These are phyloP conservation scores for Phlebopus sp. DNA, from an alignment of 1,284 basidiomycete species.

Conservation along the genomic window DNA sequence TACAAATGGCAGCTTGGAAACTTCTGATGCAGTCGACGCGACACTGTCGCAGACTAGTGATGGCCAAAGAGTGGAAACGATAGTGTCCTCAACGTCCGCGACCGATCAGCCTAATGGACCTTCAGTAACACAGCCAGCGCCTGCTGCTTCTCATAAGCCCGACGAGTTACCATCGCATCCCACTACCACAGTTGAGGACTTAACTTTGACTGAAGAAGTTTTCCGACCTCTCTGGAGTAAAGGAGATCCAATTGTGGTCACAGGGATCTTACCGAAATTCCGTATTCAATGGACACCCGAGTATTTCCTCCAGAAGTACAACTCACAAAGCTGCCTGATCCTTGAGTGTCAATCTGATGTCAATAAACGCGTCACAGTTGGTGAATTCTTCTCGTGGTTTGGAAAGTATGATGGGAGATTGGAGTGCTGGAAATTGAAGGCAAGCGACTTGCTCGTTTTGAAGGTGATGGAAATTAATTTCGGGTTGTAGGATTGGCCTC, in stretches of 20 bases:
- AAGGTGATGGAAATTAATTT: constrained; percentile 5
- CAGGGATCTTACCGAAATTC: constrained; percentile 59
- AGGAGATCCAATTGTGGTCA: constrained; percentile 78
- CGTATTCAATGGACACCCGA: constrained; percentile 77
- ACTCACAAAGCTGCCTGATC: constrained; percentile 65
- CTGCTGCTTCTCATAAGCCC: constrained; percentile 19
- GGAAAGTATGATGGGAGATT: constrained; percentile 58
- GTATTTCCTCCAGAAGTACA: constrained; percentile 73
- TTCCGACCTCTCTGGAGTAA: constrained; percentile 72
- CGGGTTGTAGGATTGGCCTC: constrained; percentile 80
- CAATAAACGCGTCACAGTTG: constrained; percentile 62
- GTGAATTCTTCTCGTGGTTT: constrained; percentile 80
- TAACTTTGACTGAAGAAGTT: constrained; percentile 53
- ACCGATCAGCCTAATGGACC: constrained; percentile 10
- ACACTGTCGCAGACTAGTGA: background rate
- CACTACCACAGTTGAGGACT: constrained; percentile 45
- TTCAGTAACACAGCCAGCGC: constrained; percentile 13
- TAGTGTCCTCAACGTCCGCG: constrained; percentile 1
- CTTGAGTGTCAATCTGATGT: constrained; percentile 77
- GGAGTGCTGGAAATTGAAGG: constrained; percentile 83
- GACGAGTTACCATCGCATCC: constrained; percentile 40
- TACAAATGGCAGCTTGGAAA: constrained; percentile 12
- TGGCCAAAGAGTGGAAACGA: constrained; percentile 11
- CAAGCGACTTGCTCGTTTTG: constrained; percentile 26
- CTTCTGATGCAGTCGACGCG: background rate